These are phyloP conservation scores for Xerocomus minutiporus DNA, from an alignment of 1,284 basidiomycete species.

Conservation along the genomic window DNA sequence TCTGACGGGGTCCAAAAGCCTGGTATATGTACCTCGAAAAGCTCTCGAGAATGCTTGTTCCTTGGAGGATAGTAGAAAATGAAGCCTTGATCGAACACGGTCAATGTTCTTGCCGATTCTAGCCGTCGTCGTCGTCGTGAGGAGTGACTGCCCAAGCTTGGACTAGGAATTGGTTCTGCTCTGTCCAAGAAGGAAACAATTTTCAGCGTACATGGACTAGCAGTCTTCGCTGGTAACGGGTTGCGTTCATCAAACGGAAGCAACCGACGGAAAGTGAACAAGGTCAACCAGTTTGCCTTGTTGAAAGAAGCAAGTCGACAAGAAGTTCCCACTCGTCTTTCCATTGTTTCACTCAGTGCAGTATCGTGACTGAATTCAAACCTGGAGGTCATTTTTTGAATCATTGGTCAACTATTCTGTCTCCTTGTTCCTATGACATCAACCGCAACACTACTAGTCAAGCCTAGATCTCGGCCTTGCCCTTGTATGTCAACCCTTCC, in stretches of 20 bases:
- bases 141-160: background rate
- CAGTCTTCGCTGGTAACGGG: background rate
- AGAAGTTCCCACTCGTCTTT: background rate
- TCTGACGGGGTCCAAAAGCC: background rate
- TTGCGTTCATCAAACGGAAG: background rate
- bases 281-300: background rate
- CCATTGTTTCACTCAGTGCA: too few species aligned
- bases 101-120: background rate
- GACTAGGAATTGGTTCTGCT: background rate
- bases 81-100: background rate
- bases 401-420: too few species aligned
- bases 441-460: background rate
- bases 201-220: background rate
- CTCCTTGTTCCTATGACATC: too few species aligned
- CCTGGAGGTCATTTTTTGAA: too few species aligned
- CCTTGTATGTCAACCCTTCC: slow-evolving; percentile 13
- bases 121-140: background rate
- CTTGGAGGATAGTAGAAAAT: background rate
- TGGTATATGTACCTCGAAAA: slow-evolving; percentile 2
- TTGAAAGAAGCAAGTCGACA: slow-evolving; percentile 12
- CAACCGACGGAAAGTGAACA: background rate
- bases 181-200: background rate
- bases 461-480: slow-evolving; percentile 3
- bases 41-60: background rate
- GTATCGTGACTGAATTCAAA: too few species aligned